Conservation (phyloP, 1,284 basidiomycete species). For the Boletus holoroseus region DNA sequence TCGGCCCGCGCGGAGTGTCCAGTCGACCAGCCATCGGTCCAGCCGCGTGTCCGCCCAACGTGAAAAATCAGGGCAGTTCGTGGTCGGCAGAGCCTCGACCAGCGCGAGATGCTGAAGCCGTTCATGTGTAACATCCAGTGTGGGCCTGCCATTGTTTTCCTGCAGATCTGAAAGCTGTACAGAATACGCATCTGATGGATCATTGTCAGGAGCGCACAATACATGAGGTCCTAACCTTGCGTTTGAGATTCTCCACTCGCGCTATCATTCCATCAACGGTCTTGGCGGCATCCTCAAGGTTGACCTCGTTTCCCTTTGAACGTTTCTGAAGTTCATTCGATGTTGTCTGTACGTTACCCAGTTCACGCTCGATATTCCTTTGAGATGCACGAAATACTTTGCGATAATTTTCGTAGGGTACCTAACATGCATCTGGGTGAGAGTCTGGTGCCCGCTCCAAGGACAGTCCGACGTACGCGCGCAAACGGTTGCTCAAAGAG, state of each 20-base stretch:
- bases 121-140: constrained; percentile 66
- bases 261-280: constrained; percentile 72
- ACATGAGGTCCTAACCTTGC: constrained; percentile 54
- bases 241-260: constrained; percentile 70
- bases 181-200: constrained; percentile 16
- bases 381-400: constrained; percentile 78
- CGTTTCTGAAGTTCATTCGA: constrained; percentile 52
- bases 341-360: constrained; percentile 53
- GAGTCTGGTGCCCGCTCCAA: constrained; percentile 3
- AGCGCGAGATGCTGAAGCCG: constrained; percentile 63
- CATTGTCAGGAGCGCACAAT: constrained; percentile 6
- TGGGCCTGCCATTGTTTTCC: constrained; percentile 57
- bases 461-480: constrained; percentile 44
- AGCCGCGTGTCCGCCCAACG: constrained; percentile 77
- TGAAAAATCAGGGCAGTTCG: constrained; percentile 54
- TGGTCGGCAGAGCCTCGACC: constrained; percentile 51
- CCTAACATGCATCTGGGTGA: constrained; percentile 41
- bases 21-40: constrained; percentile 90
- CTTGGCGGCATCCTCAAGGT: constrained; percentile 50
- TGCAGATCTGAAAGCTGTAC: constrained; percentile 66
- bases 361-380: constrained; percentile 74
- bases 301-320: constrained; percentile 36
- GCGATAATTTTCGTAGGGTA: constrained; percentile 82
- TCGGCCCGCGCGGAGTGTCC: constrained; percentile 74
- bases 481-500: constrained; percentile 85